phyloP scores from a whole-genome alignment of 1,284 basidiomycete genomes.

The Apiotrichum brassicae region DNA sequence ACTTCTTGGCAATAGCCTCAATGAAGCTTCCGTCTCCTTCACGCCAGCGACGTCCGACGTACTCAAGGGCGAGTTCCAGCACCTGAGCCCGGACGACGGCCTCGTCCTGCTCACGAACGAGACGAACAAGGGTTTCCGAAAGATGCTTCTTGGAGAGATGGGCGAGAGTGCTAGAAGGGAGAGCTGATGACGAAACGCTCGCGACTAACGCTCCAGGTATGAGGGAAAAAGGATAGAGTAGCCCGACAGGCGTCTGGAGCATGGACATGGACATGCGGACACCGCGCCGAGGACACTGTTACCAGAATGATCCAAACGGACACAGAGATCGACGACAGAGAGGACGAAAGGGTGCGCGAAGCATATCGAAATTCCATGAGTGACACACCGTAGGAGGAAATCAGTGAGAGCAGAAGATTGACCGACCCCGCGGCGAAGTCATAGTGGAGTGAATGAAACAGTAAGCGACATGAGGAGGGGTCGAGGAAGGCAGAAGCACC shows the following conservation, averaged over 20 bases:
- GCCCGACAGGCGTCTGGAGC: conserved; percentile 3
- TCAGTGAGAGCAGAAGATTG: too few relatives aligned
- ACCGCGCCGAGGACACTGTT: background rate
- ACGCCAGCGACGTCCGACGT: conserved; percentile 29
- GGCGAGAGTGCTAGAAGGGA: conserved; percentile 12
- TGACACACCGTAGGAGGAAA: too few relatives aligned
- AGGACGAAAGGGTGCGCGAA: too few relatives aligned
- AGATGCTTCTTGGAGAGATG: conserved; percentile 23
- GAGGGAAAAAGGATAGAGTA: conserved; percentile 25
- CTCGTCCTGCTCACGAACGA: conserved; percentile 8
- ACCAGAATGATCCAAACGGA: background rate
- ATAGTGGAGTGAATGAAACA: background rate
- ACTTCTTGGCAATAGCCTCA: conserved; percentile 25
- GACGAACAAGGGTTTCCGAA: conserved; percentile 23
- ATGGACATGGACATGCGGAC: conserved; percentile 9
- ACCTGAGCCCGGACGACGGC: background rate
- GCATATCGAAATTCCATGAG: too few relatives aligned
- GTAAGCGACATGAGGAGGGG: background rate
- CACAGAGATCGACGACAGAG: background rate
- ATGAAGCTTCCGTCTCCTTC: conserved; percentile 13
- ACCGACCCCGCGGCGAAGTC: too few relatives aligned
- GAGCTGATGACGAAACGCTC: background rate
- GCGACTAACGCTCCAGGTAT: conserved; percentile 5
- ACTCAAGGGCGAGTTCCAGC: conserved; percentile 30
- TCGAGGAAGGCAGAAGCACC: too few relatives aligned